Evolutionary conservation across 805 yeast genomes (phyloP), one percentile per base, ranked within the genome.

Genomic region (Saccharomycopsis vini): DNA sequence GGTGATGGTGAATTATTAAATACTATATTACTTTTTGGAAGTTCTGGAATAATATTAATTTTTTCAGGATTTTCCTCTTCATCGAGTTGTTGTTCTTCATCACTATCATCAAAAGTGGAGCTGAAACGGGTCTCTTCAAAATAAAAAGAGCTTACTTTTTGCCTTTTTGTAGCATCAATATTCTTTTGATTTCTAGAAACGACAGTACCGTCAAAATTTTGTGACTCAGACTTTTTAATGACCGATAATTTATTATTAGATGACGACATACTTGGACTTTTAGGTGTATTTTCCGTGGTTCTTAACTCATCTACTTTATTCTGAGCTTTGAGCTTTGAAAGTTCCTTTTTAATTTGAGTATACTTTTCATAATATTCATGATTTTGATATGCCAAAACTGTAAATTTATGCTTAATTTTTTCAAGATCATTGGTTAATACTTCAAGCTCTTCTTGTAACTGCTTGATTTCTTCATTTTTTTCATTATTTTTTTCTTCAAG

Each of bases 361-460:
- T 15, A 30, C 21, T 44, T 23, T 10, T 40, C 36, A 15, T 35
- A 22, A 23, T 39, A 40, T 22, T 46, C 50, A 3, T 39, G 37
- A 22, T 42, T 30, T 23, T 46, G 50, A 26, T 36, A 46, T 16
- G 47, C 42, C 23, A 46, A 20, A 26, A 46, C 50, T 6, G 50
- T 46, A 40, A 43, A 46, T 22, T 44, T 43, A 5, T 43, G 50
- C 21, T 46, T 46, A 22, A 46, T 44, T 10, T 38, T 19, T 32
- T 46, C 50, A 18, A 46, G 39, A 28, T 46, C 50, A 6, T 39
- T 43, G 10, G 37, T 39, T 10, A 35, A 39, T 7, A 30, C n/a
- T 7, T 23, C 18, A 18, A 46, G 34, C 22, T 46, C 47, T 13
- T 28, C 35, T 13, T 39, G 21, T 13, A 46, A 32, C 9, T 28